Evolutionary conservation across 2,329 filamentous ascomycete species (phyloP).

Genomic region (Colletotrichum lentis): DNA sequence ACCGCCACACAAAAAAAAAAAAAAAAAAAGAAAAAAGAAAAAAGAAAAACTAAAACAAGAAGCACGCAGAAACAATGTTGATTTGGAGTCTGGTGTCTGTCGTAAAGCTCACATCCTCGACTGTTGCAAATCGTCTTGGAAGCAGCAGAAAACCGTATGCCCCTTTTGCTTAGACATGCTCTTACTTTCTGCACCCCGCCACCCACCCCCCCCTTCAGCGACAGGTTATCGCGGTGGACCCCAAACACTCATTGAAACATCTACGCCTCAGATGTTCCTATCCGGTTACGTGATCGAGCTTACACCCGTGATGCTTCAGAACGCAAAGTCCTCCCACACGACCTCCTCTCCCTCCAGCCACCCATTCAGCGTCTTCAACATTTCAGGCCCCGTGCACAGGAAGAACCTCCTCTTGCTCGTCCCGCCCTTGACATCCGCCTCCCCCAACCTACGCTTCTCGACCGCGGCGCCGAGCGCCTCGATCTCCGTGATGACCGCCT

Average conservation of each 20-base stretch:
- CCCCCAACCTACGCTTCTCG: slow-evolving; percentile 50
- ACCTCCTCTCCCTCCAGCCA: slow-evolving; percentile 66
- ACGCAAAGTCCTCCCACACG: slow-evolving; percentile 68
- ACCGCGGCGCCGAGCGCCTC: slow-evolving; percentile 49
- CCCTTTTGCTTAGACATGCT: too few species aligned
- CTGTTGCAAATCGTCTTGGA: too few species aligned
- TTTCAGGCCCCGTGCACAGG: slow-evolving; percentile 56
- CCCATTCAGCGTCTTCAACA: slow-evolving; percentile 52
- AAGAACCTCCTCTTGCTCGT: slow-evolving; percentile 59
- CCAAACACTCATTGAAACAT: too few species aligned
- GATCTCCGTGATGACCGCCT: slow-evolving; percentile 48
- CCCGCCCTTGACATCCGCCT: slow-evolving; percentile 50
- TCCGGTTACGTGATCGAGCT: not conserved
- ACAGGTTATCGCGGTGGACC: too few species aligned
- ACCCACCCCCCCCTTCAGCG: too few species aligned
- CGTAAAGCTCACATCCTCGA: too few species aligned
- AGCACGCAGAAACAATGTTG: not conserved
- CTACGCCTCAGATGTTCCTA: not conserved
- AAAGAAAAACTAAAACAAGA: not conserved
- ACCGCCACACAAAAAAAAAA: too few species aligned
- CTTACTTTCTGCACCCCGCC: too few species aligned
- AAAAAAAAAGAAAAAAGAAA: too few species aligned
- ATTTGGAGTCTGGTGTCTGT: not conserved
- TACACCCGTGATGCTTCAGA: slow-evolving; percentile 47
- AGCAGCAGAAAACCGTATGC: too few species aligned